Evolutionary conservation across 2,329 filamentous ascomycete genomes (phyloP).

Genomic region (Onygenales sp.): DNA sequence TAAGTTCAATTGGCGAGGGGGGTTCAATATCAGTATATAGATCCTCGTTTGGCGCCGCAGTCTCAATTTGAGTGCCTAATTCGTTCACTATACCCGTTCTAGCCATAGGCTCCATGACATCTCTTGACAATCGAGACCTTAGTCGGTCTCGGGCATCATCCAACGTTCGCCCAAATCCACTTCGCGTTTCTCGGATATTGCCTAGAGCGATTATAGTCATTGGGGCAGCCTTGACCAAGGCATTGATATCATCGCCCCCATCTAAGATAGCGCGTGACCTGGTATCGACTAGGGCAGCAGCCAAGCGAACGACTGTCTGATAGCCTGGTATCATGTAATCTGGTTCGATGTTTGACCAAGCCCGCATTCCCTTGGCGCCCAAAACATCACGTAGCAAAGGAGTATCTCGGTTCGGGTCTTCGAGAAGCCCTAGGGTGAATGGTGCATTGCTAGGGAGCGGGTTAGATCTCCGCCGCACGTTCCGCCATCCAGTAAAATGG

Average conservation of each 20-base stretch:
- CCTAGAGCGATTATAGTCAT: slow-evolving; percentile 27
- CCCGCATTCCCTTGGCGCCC: slow-evolving; percentile 21
- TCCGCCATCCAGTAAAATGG: slow-evolving; percentile 64
- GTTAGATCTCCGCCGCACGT: slow-evolving; percentile 25
- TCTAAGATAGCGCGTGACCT: slow-evolving; percentile 25
- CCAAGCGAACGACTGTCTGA: slow-evolving; percentile 34
- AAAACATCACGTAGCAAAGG: slow-evolving; percentile 16
- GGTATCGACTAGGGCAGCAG: slow-evolving; percentile 28
- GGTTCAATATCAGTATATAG: not conserved
- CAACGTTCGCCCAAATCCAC: slow-evolving; percentile 1
- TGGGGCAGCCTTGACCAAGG: slow-evolving; percentile 23
- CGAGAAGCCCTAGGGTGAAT: slow-evolving; percentile 22
- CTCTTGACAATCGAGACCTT: not conserved
- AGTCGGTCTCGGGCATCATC: not conserved
- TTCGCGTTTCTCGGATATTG: slow-evolving; percentile 27
- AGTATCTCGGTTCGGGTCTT: slow-evolving; percentile 13
- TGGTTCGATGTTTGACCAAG: slow-evolving; percentile 29
- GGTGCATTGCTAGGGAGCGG: slow-evolving; percentile 21
- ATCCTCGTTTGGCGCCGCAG: too few species aligned
- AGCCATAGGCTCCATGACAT: not conserved
- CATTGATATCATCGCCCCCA: slow-evolving; percentile 20
- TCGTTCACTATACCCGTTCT: too few species aligned
- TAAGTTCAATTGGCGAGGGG: not conserved
- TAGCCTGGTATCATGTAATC: slow-evolving; percentile 36
- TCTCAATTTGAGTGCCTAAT: too few species aligned